These are phyloP conservation scores for Solanum pinnatisectum DNA, from an alignment of 257 asterid species.

Conservation along the genomic window DNA sequence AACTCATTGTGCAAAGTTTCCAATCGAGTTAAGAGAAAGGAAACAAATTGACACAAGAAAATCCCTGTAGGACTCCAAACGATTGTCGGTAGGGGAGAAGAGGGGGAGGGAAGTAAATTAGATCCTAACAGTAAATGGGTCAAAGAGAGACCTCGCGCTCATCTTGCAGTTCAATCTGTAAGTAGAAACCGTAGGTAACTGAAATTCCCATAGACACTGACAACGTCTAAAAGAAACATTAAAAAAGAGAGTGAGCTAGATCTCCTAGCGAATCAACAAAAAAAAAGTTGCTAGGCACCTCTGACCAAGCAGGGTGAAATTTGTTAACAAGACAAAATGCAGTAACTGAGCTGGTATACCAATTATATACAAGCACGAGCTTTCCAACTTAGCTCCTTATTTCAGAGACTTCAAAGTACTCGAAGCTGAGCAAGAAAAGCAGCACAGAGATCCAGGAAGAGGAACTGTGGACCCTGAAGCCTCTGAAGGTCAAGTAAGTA, in stretches of 20 bases:
- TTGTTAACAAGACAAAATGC: not conserved
- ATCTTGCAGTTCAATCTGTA: not conserved
- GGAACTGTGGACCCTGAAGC: conserved; percentile 78
- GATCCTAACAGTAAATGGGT: not conserved
- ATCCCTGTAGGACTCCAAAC: not conserved
- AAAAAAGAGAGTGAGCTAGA: conserved; percentile 1
- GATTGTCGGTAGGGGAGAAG: not conserved
- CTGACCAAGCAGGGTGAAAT: conserved; percentile 9
- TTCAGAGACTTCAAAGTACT: conserved; percentile 34
- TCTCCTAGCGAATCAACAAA: conserved; percentile 20
- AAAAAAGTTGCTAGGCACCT: conserved; percentile 21
- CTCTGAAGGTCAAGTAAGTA: conserved; percentile 85
- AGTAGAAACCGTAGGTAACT: not conserved
- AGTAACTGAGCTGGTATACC: conserved; percentile 10
- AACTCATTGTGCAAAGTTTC: not conserved
- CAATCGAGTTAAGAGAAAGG: too few relatives aligned
- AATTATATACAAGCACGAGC: conserved; percentile 34
- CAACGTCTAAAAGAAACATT: not conserved
- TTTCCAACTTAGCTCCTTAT: conserved; percentile 2
- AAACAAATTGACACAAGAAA: not conserved
- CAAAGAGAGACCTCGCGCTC: not conserved
- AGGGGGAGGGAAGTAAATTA: not conserved
- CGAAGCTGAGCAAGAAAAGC: conserved; percentile 88
- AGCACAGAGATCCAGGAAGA: conserved; percentile 80
- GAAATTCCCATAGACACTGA: not conserved